Base-by-base conservation (phyloP, 352 stramenopile genomes). In the Phytophthora foliorum region DNA sequence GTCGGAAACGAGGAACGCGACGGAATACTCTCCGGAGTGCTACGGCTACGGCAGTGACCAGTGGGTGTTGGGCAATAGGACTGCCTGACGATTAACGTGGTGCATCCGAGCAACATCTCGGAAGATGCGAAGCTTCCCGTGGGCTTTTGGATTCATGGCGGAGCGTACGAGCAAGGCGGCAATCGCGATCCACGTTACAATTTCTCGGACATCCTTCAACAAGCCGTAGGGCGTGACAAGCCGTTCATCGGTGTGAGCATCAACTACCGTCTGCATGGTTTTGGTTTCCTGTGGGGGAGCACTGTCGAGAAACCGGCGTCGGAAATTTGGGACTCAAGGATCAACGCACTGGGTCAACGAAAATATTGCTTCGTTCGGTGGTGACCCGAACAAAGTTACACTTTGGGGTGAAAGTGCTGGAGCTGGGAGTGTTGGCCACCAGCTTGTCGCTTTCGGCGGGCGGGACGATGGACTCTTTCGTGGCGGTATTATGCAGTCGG, bases 61-160 rank as follows among this genome's bases (percentile, higher is more conserved):
- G 24, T 72, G 63, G 63, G 63, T 72, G 4, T 21, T 72, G 21
- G 56, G 63, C 29, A 72, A 72, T 10, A 97, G 72, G 90, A 96
- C 77, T 97, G 90, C 72, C 60, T 97, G 27, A 94, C 88, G 70
- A 64, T 97, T 22, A 97, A 97, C 49, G 78, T 97, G 11, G 79
- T 75, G 72, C 78, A 49, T 76, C 90, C 31, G 24, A 78, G 14
- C 52, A 63, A 44, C 34, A 70, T 67, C 6, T 63, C 54, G 0
- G 54, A 67, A 19, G 57, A 32, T 10, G 56, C 31, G 1, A n/a
- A 55, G 0, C 52, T 75, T 2, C 74, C 74, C 0, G 69, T 81
- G 0, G 64, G 29, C 9, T 22, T 77, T 3, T 75, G 67, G 69
- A 73, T 77, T 17, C 53, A 77, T 36, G 57, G 74, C 6, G 63